Percentiles rank a stretch among this genome's conserved stretches.
phyloP scores from a whole-genome alignment of 2,329 filamentous ascomycete genomes.

The Aureobasidium mangrovei region DNA sequence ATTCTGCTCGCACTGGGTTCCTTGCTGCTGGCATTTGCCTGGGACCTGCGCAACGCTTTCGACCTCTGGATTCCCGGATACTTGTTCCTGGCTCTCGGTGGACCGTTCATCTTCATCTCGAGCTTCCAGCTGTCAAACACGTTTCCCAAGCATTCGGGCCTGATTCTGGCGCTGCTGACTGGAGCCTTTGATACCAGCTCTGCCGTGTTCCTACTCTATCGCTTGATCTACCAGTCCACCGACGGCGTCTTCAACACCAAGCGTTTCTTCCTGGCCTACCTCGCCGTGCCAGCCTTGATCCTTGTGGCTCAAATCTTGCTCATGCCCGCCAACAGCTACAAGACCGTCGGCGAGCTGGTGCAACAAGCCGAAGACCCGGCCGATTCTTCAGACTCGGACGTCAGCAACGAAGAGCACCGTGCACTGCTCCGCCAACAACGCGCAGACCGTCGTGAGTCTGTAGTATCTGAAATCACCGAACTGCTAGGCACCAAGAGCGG shows the following conservation, averaged over 20 bases:
- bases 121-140: constrained; percentile 44
- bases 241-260: constrained; percentile 35
- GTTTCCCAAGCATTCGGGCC: constrained; percentile 41
- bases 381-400: constrained; percentile 37
- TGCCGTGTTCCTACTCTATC: constrained; percentile 40
- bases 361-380: constrained; percentile 46
- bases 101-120: constrained; percentile 44
- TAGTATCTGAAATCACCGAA: constrained; percentile 62
- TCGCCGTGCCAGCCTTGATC: constrained; percentile 39
- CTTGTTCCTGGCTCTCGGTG: constrained; percentile 41
- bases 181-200: constrained; percentile 43
- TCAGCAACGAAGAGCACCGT: constrained; percentile 46
- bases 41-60: constrained; percentile 46
- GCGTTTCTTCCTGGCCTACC: constrained; percentile 42
- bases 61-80: constrained; percentile 55
- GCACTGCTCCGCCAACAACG: constrained; percentile 43
- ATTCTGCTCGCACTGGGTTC: constrained; percentile 62
- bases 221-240: constrained; percentile 38
- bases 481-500: constrained; percentile 60
- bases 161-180: constrained; percentile 42
- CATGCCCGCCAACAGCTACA: constrained; percentile 41
- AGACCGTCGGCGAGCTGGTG: constrained; percentile 66
- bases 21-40: constrained; percentile 61
- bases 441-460: constrained; percentile 51
- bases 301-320: constrained; percentile 35